Evolutionary conservation across 768 basidiomycete species (phyloP).

Genomic region (Brasilioporus rufonigricans): DNA sequence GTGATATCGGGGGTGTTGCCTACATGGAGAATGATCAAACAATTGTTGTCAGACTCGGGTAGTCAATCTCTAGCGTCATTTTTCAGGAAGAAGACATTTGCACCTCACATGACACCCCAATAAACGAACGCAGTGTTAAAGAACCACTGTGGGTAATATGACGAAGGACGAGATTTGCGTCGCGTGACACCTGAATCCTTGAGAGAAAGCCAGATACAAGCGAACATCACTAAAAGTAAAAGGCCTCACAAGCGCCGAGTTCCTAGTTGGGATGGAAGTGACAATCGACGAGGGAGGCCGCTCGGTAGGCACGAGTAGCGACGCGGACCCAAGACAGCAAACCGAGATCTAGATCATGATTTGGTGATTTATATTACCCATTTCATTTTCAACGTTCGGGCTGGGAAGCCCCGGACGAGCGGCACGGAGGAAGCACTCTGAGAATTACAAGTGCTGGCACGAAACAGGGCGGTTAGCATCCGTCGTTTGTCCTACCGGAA

Average conservation of each 20-base stretch:
- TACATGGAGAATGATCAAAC: conserved; percentile 1
- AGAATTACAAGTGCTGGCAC: background rate
- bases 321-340: background rate
- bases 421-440: background rate
- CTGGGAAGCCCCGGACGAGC: background rate
- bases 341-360: background rate
- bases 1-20: background rate
- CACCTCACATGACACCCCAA: no score
- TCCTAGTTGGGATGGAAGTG: background rate
- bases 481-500: background rate
- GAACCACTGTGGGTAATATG: no score
- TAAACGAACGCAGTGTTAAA: background rate
- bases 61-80: background rate
- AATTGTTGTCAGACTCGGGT: background rate
- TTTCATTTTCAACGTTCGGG: background rate
- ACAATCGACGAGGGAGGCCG: background rate
- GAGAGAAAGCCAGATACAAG: no score
- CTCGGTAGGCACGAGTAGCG: background rate
- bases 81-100: background rate
- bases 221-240: background rate
- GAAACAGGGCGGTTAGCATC: background rate
- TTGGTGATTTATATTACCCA: background rate
- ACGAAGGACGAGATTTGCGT: no score
- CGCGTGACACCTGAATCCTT: no score
- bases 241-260: background rate